phyloP scores from a whole-genome alignment of 768 basidiomycete genomes.

The Suillus subalutaceus region DNA sequence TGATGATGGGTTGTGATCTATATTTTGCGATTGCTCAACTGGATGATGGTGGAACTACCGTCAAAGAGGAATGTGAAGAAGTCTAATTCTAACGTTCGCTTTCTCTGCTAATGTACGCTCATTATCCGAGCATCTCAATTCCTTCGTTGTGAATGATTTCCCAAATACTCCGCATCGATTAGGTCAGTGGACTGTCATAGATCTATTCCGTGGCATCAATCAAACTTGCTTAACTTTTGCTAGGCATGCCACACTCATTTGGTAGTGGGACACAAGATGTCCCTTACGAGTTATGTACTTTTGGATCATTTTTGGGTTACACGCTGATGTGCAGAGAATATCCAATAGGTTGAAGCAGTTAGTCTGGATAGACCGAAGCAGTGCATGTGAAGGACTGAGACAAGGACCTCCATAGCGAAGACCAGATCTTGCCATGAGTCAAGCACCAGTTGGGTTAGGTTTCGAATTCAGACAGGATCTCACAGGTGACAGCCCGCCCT shows the following conservation, averaged over 20 bases:
- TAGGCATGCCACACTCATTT: background rate
- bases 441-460: background rate
- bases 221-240: background rate
- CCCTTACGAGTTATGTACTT: background rate
- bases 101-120: background rate
- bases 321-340: background rate
- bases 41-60: background rate
- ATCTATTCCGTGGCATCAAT: background rate
- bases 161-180: background rate
- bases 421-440: no score
- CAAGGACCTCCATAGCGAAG: no score
- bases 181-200: background rate
- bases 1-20: background rate
- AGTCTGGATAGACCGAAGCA: background rate
- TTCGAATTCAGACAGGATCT: background rate
- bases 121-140: background rate
- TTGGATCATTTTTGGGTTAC: background rate
- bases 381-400: no score
- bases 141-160: background rate
- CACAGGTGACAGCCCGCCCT: background rate
- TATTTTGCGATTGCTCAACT: background rate
- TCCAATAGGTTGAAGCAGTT: background rate
- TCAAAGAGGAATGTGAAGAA: background rate
- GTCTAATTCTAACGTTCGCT: background rate
- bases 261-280: background rate